Evolutionary conservation across 2,329 filamentous ascomycete species (phyloP), one percentile per base, ranked within the genome.

Genomic region (Magnaporthiopsis incrustans): DNA sequence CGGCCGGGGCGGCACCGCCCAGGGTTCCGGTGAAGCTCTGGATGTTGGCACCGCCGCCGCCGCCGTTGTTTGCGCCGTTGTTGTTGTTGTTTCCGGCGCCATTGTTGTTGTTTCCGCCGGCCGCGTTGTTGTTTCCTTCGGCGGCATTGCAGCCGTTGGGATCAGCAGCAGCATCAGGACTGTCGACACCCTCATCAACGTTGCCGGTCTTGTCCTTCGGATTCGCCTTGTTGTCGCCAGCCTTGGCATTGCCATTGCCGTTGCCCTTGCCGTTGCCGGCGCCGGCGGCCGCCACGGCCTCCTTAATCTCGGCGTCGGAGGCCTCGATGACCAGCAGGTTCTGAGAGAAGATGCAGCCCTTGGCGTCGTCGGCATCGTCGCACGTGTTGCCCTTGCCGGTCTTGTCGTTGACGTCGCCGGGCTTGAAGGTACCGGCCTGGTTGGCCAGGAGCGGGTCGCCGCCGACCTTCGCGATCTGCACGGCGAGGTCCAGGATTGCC

Each of bases 361-460:
- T 72, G 2, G 77, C 68, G 67, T 86, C 83, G 59, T 78, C 70
- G 3, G 68, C 72, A 26, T 76, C 78, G 68, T 86, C 76, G 69
- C 84, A 86, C 57, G 81, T 81, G 72, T 85, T 84, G 26, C 84
- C 84, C 2, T 71, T 71, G 32, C 69, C 76, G 26, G 77, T 80
- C 6, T 70, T 64, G 68, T 80, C 78, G 63, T 69, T 68, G 53
- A 73, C 64, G 67, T 81, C 68, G 62, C 87, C 87, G 22, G 87
- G 84, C 6, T 79, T 81, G 70, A 89, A 90, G 6, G 87, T 89
- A 64, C 84, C 86, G 35, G 81, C 79, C 67, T 85, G 76, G 61
- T 89, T 82, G 56, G 87, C 87, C 50, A 83, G 76, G 60, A 81
- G 76, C 22, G 86, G 85, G 72, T 90, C 83, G 35, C 83, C 87